Conservation (phyloP, 768 basidiomycete genomes). For the Mycena maculata region DNA sequence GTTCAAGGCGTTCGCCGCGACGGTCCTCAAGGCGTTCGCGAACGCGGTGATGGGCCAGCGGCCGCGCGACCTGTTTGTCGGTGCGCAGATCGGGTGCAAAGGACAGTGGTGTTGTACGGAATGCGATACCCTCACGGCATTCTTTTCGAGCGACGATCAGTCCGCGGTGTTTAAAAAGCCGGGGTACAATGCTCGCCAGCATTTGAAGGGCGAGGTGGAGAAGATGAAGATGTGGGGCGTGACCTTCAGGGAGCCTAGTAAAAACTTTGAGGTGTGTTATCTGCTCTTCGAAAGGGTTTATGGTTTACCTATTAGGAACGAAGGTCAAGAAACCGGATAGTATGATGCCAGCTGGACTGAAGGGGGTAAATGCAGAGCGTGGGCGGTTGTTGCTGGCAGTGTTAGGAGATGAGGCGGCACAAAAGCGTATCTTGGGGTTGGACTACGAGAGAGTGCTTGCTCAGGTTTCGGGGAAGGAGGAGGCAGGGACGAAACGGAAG, state of each 20-base stretch:
- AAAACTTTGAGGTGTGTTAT: neutral
- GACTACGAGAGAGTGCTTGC: neutral
- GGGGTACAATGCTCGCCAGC: neutral
- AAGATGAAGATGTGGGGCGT: neutral
- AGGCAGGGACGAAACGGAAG: neutral
- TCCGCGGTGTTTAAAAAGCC: neutral
- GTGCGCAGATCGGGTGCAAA: neutral
- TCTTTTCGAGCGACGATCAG: neutral
- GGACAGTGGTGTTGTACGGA: neutral
- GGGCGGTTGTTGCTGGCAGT: neutral
- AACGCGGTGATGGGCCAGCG: neutral
- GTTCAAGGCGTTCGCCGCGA: neutral
- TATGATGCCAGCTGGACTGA: neutral
- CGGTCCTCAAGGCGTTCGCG: slow-evolving; percentile 6
- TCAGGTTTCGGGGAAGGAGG: neutral
- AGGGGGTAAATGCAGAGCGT: neutral
- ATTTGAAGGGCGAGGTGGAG: neutral
- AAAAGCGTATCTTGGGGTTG: slow-evolving; percentile 1
- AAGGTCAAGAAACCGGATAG: slow-evolving; percentile 3
- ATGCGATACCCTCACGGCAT: neutral
- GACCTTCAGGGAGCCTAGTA: neutral
- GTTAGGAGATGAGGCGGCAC: neutral
- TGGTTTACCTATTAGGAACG: neutral
- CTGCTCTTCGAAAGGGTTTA: neutral
- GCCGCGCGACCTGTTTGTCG: neutral